Conservation (phyloP, 805 yeast species). For the Lachancea dasiensis region DNA sequence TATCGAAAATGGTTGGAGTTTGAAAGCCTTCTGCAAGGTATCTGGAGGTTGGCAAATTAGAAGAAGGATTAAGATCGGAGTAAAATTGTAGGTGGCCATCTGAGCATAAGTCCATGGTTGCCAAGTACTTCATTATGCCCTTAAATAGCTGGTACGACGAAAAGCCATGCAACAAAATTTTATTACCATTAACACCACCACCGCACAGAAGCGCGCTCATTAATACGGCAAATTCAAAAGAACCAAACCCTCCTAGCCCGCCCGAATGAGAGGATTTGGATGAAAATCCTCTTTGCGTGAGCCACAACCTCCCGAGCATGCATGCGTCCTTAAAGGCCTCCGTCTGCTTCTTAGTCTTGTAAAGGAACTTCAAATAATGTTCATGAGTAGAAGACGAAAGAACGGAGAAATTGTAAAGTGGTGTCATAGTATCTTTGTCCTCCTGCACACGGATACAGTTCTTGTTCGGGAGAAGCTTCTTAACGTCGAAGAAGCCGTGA, state of each 20-base stretch:
- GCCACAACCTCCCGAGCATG: slow-evolving; percentile 82
- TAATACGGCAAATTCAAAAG: slow-evolving; percentile 77
- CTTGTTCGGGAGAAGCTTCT: slow-evolving; percentile 71
- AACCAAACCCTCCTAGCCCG: slow-evolving; percentile 71
- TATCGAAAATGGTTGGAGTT: slow-evolving; percentile 72
- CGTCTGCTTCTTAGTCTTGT: slow-evolving; percentile 67
- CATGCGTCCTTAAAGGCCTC: slow-evolving; percentile 85
- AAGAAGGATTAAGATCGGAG: slow-evolving; percentile 32
- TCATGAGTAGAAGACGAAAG: slow-evolving; percentile 63
- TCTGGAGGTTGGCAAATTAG: slow-evolving; percentile 29
- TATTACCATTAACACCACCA: slow-evolving; percentile 71
- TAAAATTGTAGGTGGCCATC: slow-evolving; percentile 64
- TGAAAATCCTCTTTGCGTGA: slow-evolving; percentile 76
- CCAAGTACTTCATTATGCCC: slow-evolving; percentile 76
- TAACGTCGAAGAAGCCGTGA: slow-evolving; percentile 59
- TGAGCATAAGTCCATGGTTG: slow-evolving; percentile 64
- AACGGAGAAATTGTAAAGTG: slow-evolving; percentile 78
- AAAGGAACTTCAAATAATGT: slow-evolving; percentile 66
- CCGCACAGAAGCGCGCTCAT: slow-evolving; percentile 81
- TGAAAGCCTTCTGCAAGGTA: slow-evolving; percentile 54
- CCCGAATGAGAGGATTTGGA: slow-evolving; percentile 53
- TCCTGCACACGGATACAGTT: slow-evolving; percentile 74
- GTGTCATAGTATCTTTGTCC: slow-evolving; percentile 60
- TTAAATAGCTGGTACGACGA: slow-evolving; percentile 91
- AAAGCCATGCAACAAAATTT: slow-evolving; percentile 76